Base-by-base conservation (phyloP, 2,329 filamentous ascomycete genomes). In the Calcarisporium arbuscula region DNA sequence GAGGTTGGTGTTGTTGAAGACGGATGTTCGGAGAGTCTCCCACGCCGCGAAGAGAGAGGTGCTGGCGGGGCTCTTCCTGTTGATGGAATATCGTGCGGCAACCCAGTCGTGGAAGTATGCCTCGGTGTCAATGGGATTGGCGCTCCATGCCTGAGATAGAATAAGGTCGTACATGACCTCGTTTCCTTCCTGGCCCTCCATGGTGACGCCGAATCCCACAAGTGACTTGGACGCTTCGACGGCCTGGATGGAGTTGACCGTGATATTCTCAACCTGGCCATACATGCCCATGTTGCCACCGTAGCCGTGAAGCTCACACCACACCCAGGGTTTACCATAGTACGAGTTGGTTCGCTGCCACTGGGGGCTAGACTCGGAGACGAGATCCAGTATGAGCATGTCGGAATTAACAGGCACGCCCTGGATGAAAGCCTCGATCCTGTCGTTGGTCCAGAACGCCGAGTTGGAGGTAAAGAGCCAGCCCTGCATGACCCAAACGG, bases 271-370 rank as follows among this genome's bases (percentile, higher is more conserved):
- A 12, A 72, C 56, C 40, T 72, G 68, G 2, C 68, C 69, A 39
- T 72, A 71, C 2, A 72, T 41, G 1, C 66, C 68, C 54, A 62
- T 58, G 42, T 65, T 70, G 12, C 63, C 65, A 6, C 69, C 69
- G 38, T 66, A 73, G 39, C 62, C 58, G 42, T 72, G 70, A 6
- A 74, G 49, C 42, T 72, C 54, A 42, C 68, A 72, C 70, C 70
- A 73, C 22, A 73, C 63, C 68, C 69, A 74, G 0, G 65, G 62
- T 42, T 71, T 71, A 14, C 68, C 68, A 38, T 61, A 65, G 46
- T 70, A 74, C 0, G 61, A 65, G 12, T 65, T 57, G 1, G 67
- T 70, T 8, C 65, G 55, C 42, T 64, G 62, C 69, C 70, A 74
- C 38, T 72, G 63, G 1, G 70, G 70, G 8, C 57, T 46, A 6